A percentile compares a stretch with the other conserved stretches of the same genome.
These are phyloP conservation scores for Megacollybia marginata DNA, from an alignment of 768 basidiomycete species.

Conservation along the genomic window DNA sequence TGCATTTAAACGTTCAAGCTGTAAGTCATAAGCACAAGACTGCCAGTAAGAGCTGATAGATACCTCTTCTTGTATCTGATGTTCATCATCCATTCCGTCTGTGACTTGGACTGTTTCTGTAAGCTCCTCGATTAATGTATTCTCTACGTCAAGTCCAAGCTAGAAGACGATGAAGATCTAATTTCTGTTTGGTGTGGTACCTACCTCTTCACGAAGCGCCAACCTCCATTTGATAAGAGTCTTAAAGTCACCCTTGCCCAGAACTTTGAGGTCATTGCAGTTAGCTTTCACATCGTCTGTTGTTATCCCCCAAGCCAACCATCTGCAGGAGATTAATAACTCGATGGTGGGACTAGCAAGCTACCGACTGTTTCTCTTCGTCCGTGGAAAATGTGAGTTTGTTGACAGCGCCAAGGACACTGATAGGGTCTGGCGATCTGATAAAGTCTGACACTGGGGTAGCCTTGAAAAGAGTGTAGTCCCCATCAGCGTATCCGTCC, in stretches of 20 bases:
- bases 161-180: conserved; percentile 17
- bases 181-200: conserved; percentile 8
- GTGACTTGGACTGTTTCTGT: conserved; percentile 65
- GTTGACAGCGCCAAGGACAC: conserved; percentile 71
- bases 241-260: conserved; percentile 98
- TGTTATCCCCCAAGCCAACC: conserved; percentile 67
- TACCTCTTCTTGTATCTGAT: conserved; percentile 86
- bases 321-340: conserved; percentile 33
- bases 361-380: conserved; percentile 72
- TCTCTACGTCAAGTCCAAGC: conserved; percentile 82
- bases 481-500: conserved; percentile 93
- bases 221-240: conserved; percentile 84
- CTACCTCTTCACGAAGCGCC: conserved; percentile 83
- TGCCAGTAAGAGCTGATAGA: not conserved
- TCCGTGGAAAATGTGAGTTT: conserved; percentile 71
- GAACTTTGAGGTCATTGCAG: conserved; percentile 87
- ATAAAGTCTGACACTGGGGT: conserved; percentile 68
- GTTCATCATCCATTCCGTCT: conserved; percentile 78
- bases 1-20: conserved; percentile 80
- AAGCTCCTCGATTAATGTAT: conserved; percentile 62
- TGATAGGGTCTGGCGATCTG: conserved; percentile 60
- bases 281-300: conserved; percentile 76
- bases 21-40: conserved; percentile 7
- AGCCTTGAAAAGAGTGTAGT: conserved; percentile 83
- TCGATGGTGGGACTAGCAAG: conserved; percentile 3